Evolutionary conservation across 2,329 filamentous ascomycete genomes (phyloP).

Genomic region (Lachnellula arida): DNA sequence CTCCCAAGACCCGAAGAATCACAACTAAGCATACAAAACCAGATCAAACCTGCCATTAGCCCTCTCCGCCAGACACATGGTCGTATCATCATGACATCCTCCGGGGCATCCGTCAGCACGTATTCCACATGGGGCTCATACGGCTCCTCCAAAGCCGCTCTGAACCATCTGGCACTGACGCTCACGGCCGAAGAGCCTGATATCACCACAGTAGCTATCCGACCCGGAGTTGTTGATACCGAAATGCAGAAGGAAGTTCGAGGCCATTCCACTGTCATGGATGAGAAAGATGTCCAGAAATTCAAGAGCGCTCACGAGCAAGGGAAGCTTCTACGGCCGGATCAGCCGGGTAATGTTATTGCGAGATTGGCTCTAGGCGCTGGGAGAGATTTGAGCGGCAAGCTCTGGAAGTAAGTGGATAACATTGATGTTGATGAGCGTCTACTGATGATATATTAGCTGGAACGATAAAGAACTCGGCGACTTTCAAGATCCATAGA

Average conservation of each 20-base stretch:
- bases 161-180: conserved; percentile 74
- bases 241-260: conserved; percentile 85
- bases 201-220: conserved; percentile 66
- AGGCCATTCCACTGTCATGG: conserved; percentile 59
- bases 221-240: conserved; percentile 80
- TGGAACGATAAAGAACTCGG: conserved; percentile 51
- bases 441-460: conserved; percentile 35
- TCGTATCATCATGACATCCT: conserved; percentile 72
- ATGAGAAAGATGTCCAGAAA: conserved; percentile 50
- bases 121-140: conserved; percentile 77
- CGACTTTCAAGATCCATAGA: conserved; percentile 42
- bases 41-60: conserved; percentile 68
- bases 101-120: conserved; percentile 63
- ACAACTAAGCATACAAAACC: not conserved
- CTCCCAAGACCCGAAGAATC: conserved; percentile 4
- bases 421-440: not conserved
- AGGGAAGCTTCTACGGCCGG: conserved; percentile 71
- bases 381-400: conserved; percentile 65
- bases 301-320: conserved; percentile 67
- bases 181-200: conserved; percentile 72
- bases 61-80: conserved; percentile 65
- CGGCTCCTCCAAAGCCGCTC: conserved; percentile 74
- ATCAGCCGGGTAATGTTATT: conserved; percentile 83
- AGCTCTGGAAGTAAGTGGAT: conserved; percentile 60
- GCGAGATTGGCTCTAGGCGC: conserved; percentile 68